These are phyloP conservation scores for Colletotrichum horii DNA, from an alignment of 2,329 filamentous ascomycete genomes.

Conservation along the genomic window DNA sequence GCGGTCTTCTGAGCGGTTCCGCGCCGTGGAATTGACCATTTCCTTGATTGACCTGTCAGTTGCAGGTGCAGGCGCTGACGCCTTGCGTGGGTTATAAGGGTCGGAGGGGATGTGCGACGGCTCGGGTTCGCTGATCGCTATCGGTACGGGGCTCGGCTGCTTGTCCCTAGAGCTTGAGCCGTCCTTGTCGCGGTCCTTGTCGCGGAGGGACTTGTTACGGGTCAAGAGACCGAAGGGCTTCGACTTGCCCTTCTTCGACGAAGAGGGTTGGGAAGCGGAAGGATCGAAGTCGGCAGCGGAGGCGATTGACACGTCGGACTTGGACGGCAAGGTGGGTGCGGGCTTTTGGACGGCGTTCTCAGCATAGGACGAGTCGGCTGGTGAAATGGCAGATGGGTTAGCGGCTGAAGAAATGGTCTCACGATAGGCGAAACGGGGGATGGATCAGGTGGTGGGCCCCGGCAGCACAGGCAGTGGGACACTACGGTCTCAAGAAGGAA, in stretches of 20 bases:
- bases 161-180: conserved; percentile 40
- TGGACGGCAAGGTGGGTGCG: conserved; percentile 47
- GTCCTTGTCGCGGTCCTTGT: conserved; percentile 49
- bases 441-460: conserved; percentile 20
- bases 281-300: conserved; percentile 54
- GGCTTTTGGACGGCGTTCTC: conserved; percentile 43
- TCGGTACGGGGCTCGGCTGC: conserved; percentile 27
- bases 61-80: conserved; percentile 65
- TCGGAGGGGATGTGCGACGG: conserved; percentile 34
- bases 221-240: conserved; percentile 60
- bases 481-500: conserved; percentile 20
- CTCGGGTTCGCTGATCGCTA: conserved; percentile 40
- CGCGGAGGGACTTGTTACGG: conserved; percentile 57
- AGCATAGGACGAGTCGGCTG: conserved; percentile 33
- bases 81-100: conserved; percentile 54
- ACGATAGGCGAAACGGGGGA: conserved; percentile 23
- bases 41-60: conserved; percentile 72
- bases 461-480: conserved; percentile 19
- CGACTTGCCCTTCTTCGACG: conserved; percentile 54
- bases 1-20: conserved; percentile 79
- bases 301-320: conserved; percentile 57
- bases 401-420: conserved; percentile 19
- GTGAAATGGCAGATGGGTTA: conserved; percentile 18
- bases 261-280: conserved; percentile 27
- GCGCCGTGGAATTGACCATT: conserved; percentile 67